Evolutionary conservation across 345 rosid species (phyloP).

Genomic region (Gossypium mustelinum): DNA sequence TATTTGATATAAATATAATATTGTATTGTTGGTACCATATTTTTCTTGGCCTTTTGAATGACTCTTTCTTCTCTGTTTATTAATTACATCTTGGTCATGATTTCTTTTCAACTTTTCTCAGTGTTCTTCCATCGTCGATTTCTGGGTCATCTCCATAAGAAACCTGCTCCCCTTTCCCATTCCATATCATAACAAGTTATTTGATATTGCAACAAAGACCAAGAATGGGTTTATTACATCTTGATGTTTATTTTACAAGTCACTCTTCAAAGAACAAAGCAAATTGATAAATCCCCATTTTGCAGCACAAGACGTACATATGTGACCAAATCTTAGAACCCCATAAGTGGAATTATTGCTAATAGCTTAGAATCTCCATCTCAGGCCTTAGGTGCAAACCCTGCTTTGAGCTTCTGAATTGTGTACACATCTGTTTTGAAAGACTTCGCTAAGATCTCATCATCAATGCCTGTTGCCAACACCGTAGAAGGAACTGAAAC

Average conservation of each 20-base stretch:
- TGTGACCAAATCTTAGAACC: background rate
- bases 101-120: no score
- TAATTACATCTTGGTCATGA: no score
- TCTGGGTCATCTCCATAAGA: no score
- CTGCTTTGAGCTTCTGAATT: conserved; percentile 10
- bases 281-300: background rate
- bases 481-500: background rate
- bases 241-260: no score
- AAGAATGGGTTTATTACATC: background rate
- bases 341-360: background rate
- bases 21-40: no score
- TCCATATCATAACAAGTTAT: background rate
- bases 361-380: background rate
- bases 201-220: background rate
- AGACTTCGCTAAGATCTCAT: background rate
- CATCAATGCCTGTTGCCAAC: conserved; percentile 1
- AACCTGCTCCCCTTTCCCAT: no score
- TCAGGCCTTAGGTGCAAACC: background rate
- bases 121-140: no score
- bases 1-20: no score
- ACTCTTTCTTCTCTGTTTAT: no score
- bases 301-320: background rate
- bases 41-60: no score
- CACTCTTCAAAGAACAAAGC: background rate
- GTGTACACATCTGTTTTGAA: conserved; percentile 11